A percentile compares a stretch with the other conserved stretches of the same genome.
These are phyloP conservation scores for Chimonanthus praecox DNA, from an alignment of 164 flowering plant species.

Conservation along the genomic window DNA sequence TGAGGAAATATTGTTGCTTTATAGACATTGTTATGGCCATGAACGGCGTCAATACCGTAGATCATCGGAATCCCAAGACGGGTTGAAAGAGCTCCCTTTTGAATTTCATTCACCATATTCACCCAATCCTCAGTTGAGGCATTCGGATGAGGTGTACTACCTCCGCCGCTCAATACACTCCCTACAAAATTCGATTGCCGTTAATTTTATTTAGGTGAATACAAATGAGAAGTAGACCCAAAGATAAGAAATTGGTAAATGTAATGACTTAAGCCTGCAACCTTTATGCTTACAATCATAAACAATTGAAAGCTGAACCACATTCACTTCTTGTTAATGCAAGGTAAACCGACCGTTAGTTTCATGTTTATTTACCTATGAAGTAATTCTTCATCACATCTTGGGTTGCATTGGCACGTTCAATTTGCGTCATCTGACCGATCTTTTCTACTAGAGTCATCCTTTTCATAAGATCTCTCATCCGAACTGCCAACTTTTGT, in stretches of 20 bases:
- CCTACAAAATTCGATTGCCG: conserved; percentile 26
- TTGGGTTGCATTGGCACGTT: conserved; percentile 36
- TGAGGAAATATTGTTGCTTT: conserved; percentile 76
- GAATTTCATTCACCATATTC: conserved; percentile 56
- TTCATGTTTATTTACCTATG: conserved; percentile 37
- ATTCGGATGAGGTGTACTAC: conserved; percentile 52
- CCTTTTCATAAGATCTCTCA: conserved; percentile 41
- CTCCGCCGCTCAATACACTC: conserved; percentile 77
- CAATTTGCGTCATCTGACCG: conserved; percentile 73
- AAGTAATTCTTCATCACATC: conserved; percentile 47
- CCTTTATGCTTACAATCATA: no score
- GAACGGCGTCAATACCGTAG: conserved; percentile 85
- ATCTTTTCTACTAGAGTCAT: conserved; percentile 77
- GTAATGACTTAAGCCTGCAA: no score
- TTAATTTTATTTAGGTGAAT: neutral
- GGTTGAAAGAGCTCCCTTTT: conserved; percentile 47
- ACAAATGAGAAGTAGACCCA: neutral
- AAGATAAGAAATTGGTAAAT: neutral
- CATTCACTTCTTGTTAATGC: no score
- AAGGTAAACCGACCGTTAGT: no score
- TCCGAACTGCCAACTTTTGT: conserved; percentile 32
- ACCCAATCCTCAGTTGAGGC: conserved; percentile 60
- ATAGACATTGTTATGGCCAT: conserved; percentile 74
- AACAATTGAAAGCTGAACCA: no score
- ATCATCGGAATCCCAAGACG: conserved; percentile 76